Percentiles rank a stretch among this genome's conserved stretches.
Conservation (phyloP, 1,284 basidiomycete genomes). For the Xerocomus amazonicus region DNA sequence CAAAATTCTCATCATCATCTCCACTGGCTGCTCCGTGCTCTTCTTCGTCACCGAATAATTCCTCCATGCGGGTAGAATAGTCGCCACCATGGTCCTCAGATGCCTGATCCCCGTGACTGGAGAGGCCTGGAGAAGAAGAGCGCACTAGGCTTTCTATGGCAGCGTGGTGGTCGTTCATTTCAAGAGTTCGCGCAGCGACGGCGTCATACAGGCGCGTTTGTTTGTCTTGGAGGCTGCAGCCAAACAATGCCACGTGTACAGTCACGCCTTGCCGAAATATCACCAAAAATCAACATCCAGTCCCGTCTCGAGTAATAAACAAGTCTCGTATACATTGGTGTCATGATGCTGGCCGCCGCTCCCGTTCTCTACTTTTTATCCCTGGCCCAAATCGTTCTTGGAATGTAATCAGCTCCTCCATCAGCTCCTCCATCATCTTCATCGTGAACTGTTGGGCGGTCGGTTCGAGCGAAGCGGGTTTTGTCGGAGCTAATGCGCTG, state of each 20-base stretch:
- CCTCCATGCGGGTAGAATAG: constrained; percentile 72
- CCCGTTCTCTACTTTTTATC: constrained; percentile 55
- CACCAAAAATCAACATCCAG: constrained; percentile 13
- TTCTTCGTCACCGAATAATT: constrained; percentile 54
- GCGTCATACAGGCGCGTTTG: constrained; percentile 8
- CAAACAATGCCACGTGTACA: constrained; percentile 29
- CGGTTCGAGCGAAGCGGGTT: constrained; percentile 7
- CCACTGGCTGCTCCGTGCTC: constrained; percentile 39
- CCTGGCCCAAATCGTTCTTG: constrained; percentile 80
- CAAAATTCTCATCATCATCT: constrained; percentile 59
- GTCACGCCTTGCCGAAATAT: constrained; percentile 6
- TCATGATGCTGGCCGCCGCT: constrained; percentile 43
- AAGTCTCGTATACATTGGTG: constrained; percentile 10
- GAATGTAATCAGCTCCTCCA: constrained; percentile 82
- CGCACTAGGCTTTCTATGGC: neutral
- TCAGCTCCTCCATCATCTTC: constrained; percentile 84
- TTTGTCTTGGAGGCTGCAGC: constrained; percentile 27
- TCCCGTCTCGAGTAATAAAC: neutral
- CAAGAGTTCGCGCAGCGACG: neutral
- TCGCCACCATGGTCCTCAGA: constrained; percentile 44
- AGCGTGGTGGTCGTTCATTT: constrained; percentile 8
- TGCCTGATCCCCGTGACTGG: constrained; percentile 32
- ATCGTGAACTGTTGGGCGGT: constrained; percentile 45
- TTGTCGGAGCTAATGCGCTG: constrained; percentile 9
- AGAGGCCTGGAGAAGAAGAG: constrained; percentile 21